Evolutionary conservation across 345 rosid species (phyloP).

Genomic region (Populus deltoides): DNA sequence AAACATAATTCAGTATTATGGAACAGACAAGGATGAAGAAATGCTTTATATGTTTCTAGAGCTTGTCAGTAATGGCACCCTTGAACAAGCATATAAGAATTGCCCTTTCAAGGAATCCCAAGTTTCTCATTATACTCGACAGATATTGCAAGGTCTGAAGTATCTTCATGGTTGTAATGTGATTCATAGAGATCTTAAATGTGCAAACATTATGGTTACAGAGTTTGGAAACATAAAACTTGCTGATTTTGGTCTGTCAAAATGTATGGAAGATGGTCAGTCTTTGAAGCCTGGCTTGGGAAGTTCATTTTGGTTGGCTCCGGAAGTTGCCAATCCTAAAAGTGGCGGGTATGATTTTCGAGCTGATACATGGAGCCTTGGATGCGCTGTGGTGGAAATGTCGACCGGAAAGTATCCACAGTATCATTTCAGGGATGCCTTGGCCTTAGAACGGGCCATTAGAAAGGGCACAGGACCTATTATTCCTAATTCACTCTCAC

Average conservation of each 20-base stretch:
- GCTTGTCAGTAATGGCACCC: constrained; percentile 28
- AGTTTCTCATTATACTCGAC: constrained; percentile 24
- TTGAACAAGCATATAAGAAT: constrained; percentile 10
- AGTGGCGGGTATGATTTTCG: constrained; percentile 51
- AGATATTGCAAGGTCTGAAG: no score
- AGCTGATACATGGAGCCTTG: constrained; percentile 90
- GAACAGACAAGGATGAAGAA: constrained; percentile 10
- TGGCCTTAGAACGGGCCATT: background rate
- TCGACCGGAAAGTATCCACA: constrained; percentile 54
- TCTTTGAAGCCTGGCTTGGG: constrained; percentile 8
- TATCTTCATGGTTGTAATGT: constrained; percentile 25
- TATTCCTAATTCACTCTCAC: constrained; percentile 9
- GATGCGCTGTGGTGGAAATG: constrained; percentile 83
- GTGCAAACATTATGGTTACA: constrained; percentile 41
- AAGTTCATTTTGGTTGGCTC: constrained; percentile 29
- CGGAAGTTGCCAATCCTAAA: constrained; percentile 38
- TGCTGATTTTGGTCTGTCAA: constrained; percentile 45
- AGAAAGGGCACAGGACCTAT: constrained; percentile 10
- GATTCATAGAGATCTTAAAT: constrained; percentile 40
- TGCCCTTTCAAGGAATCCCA: constrained; percentile 20
- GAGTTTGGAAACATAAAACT: constrained; percentile 36
- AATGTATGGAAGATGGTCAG: background rate
- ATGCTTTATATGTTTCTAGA: constrained; percentile 30
- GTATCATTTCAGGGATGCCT: constrained; percentile 32
- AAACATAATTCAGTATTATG: background rate